Evolutionary conservation across 2,329 filamentous ascomycete species (phyloP), one percentile per base, ranked within the genome.

Genomic region (Neonectria neomacrospora): DNA sequence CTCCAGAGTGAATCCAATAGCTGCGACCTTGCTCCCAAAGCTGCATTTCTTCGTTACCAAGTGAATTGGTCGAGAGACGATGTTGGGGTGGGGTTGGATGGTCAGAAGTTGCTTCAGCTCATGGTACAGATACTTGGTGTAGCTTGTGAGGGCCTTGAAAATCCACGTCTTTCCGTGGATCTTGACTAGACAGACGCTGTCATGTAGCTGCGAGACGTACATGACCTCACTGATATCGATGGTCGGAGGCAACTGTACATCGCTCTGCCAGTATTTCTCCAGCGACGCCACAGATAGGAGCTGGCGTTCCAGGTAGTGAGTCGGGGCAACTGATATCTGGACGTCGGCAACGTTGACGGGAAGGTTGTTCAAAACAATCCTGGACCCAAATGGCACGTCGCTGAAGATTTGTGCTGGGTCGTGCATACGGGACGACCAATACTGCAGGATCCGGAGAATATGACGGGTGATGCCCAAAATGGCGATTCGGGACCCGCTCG

Each of bases 41-140:
- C 79, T 78, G 70, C 83, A 85, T 56, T 75, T 78, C 70, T 89
- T 89, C 23, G 81, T 86, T 45, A 89, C 79, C 28, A 90, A 74
- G 61, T 87, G 83, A 8, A 78, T 74, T 10, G 87, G 87, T 9
- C 78, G 77, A 23, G 80, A 75, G 52, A 89, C 82, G 60, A 89
- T 76, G 71, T 86, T 84, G 2, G 79, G 77, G 68, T 90, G 86
- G 3, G 82, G 78, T 28, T 81, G 77, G 48, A 88, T 79, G 28
- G 74, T 80, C 56, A 88, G 81, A 2, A 90, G 80, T 23, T 83
- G 81, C 57, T 83, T 83, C 18, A 90, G 79, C 73, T 90, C 87
- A 67, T 88, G 85, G 71, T 89, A 89, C 39, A 90, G 78, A 69
- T 85, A 89, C 70, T 88, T 88, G 63, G 85, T 80, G 66, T 82